Percentiles rank a stretch among this genome's conserved stretches.
phyloP scores from a whole-genome alignment of 2,329 filamentous ascomycete genomes.

The Alternaria arbusti region DNA sequence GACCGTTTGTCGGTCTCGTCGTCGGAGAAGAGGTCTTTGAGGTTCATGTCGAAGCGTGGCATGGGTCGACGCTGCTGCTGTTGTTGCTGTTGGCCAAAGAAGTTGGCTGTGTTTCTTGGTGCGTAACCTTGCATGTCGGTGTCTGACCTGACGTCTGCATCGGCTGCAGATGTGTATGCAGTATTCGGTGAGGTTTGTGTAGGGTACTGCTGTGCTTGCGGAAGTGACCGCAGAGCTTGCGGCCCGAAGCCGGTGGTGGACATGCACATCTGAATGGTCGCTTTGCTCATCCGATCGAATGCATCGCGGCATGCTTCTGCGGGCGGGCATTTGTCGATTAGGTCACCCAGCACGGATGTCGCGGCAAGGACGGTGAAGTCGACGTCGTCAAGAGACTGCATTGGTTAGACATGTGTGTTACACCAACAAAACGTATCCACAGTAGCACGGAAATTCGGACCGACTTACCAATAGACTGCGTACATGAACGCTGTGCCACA shows the following conservation, averaged over 20 bases:
- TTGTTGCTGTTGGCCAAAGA: constrained; percentile 21
- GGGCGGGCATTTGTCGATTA: constrained; percentile 93
- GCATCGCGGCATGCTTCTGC: constrained; percentile 94
- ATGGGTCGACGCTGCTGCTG: constrained; percentile 49
- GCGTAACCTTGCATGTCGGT: constrained; percentile 41
- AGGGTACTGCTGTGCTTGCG: constrained; percentile 24
- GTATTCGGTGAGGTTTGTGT: constrained; percentile 30
- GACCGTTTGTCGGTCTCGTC: constrained; percentile 49
- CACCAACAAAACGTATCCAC: not conserved
- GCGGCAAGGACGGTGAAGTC: constrained; percentile 94
- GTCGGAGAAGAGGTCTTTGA: constrained; percentile 48
- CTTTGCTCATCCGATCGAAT: constrained; percentile 93
- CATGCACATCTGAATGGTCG: constrained; percentile 93
- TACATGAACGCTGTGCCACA: constrained; percentile 93
- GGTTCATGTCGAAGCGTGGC: constrained; percentile 63
- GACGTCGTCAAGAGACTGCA: constrained; percentile 85
- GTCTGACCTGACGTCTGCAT: constrained; percentile 43
- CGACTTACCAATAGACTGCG: constrained; percentile 78
- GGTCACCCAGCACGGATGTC: constrained; percentile 87
- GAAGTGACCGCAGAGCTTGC: constrained; percentile 38
- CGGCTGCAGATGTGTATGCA: constrained; percentile 35
- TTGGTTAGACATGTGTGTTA: constrained; percentile 13
- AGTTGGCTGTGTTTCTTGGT: constrained; percentile 18
- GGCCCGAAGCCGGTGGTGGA: constrained; percentile 81
- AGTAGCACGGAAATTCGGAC: not conserved